Evolutionary conservation across 306 rosid genomes (phyloP), one percentile per base, ranked within the genome.

Genomic region (Ormosia semicastrata): DNA sequence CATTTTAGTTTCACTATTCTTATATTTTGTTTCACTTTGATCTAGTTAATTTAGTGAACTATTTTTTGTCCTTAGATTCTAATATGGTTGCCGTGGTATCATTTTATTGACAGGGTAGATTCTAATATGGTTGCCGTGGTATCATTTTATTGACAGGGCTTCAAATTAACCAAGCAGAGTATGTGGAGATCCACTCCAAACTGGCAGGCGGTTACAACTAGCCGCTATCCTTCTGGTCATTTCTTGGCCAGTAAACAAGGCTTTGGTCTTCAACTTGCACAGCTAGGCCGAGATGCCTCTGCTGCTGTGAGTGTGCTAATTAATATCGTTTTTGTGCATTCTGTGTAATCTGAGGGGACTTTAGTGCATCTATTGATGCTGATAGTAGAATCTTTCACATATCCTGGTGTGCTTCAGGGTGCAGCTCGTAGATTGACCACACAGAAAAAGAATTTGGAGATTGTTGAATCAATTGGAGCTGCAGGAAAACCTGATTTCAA

Each of bases 241-340:
- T 92, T 88, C 85, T 76, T 95, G 96, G 89, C 93, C 84, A 93
- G 88, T 86, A 98, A 90, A 87, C 98, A 90, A 87, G 96, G 98
- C 85, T 89, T 95, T 85, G 99, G 98, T 49, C 82, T 92, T 71
- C 94, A 95, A 93, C 90, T 95, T 52, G 99, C 99, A 4, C 98
- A 95, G 85, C 98, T 95, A 73, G 97, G 99, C 79, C 96, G 99
- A 66, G 99, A 95, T 86, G 99, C 99, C 58, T 95, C 99, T 73
- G 99, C 99, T 53, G 99, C 99, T 11, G 99, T 95, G 77, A 88
- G 97, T 88, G 65, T 75, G 50, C 12, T 68, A 53, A 59, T 50
- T 2, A 67, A 44, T 24, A 54, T 15, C 53, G 4, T 3, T 8
- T 63, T 34, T 71, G 29, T 71, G 4, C 58, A 68, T 43, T 81